Base-by-base conservation (phyloP, 371 early-diverging fungal species). In the Cokeromyces recurvatus region DNA sequence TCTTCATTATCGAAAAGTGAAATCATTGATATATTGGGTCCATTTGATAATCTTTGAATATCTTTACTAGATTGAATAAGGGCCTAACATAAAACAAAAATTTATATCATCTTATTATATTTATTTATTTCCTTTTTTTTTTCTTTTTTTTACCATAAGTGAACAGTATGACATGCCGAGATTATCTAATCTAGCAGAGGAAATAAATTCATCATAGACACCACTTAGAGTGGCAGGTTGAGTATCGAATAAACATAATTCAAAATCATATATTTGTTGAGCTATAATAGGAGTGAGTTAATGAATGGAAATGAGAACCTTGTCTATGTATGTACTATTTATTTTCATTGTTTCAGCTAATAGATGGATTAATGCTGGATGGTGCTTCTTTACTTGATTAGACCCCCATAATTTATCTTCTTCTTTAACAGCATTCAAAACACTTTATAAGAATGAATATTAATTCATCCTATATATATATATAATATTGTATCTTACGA, bases 1-100 rank as follows among this genome's bases (percentile, higher is more conserved):
- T 97, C 98, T 71, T 97, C 98, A 73, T 95, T 92, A 66, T 96
- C 98, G 63, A 96, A 97, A 22, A 95, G 77, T 14, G 89, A 77
- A 21, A 94, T 71, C 36, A 97, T 64, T 43, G 93, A 87, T 54
- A 95, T 79, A 38, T 84, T 77, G 38, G 84, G 63, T 37, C 93
- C 91, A 16, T 72, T 56, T 22, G 61, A 71, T 8, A 50, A 11
- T 4, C 35, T 8, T 8, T 11, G 5, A 31, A 88, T 46, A 27
- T 69, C 55, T 15, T 66, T 61, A 12, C 50, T 52, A 25, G 77
- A 74, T 51, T 74, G 62, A 53, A 84, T 69, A 40, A 85, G 54
- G 15, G 79, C 79, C 78, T 83, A 60, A n/a, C 31, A 45, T 3
- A 29, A 29, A 34, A 31, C 42, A n/a, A 3, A 20, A 24, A 4